Evolutionary conservation across 371 early-diverging fungal species (phyloP), one percentile per base, ranked within the genome.

Genomic region (Saksenaea oblongispora): DNA sequence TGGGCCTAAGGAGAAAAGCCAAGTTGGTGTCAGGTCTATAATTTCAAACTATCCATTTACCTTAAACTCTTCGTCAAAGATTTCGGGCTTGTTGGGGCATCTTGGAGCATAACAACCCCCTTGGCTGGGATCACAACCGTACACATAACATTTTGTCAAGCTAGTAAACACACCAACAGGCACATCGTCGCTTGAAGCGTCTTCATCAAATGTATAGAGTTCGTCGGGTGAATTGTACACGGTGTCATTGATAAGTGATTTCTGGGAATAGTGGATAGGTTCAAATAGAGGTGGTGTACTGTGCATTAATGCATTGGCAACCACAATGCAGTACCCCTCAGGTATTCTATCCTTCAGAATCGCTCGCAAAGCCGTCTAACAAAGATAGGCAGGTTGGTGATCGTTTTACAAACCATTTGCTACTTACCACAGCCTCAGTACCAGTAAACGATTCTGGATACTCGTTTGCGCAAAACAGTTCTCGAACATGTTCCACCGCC

Each of bases 391-490:
- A n/a, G 27, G 42, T 41, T 22, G n/a, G n/a, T 14, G 11, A 53
- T 35, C 28, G 27, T 56, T 31, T 18, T 26, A n/a, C 24, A 27
- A 37, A 10, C 15, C 18, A 58, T n/a, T 0, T 31, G 18, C 14
- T 47, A 69, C 67, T 73, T 73, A 82, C 79, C 55, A 79, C 68
- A 7, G 79, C 82, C 65, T 82, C 82, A 41, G 66, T 59, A 14
- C 82, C 82, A 26, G 75, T 79, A 54, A 82, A 82, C 39, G 75
- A 69, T 34, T 75, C 72, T 8, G 82, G 78, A 56, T 82, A 82
- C 41, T 74, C 78, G n/a, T 75, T 72, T 1, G 78, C 64, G 34
- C 79, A 79, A 61, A 75, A 75, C 5, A 79, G 51, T 26, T 74
- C 74, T 26, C 82, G 73, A 27, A 69, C 67, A 39, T 69, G 54